Evolutionary conservation across 768 basidiomycete species (phyloP).

Genomic region (Suillus placidus): DNA sequence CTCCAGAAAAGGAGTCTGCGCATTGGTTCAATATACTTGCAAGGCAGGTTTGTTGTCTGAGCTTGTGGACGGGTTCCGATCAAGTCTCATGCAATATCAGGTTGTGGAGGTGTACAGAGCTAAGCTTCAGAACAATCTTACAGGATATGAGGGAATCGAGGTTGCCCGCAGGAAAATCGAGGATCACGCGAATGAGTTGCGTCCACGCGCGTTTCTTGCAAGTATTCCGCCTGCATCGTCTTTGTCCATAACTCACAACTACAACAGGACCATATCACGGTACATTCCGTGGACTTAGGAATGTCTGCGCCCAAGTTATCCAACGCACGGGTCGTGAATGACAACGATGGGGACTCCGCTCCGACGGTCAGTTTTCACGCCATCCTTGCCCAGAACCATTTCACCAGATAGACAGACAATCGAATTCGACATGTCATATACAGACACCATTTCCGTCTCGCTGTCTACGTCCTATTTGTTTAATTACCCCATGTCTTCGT

Average conservation of each 20-base stretch:
- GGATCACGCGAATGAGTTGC: constrained; percentile 75
- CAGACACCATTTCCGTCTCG: constrained; percentile 81
- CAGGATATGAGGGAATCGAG: constrained; percentile 80
- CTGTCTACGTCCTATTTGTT: constrained; percentile 81
- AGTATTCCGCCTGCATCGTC: constrained; percentile 22
- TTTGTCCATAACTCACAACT: constrained; percentile 11
- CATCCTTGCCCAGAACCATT: constrained; percentile 9
- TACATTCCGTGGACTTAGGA: constrained; percentile 86
- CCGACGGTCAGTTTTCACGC: constrained; percentile 33
- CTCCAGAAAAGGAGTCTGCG: constrained; percentile 58
- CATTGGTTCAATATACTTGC: constrained; percentile 92
- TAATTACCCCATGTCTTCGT: constrained; percentile 83
- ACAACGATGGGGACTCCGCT: constrained; percentile 11
- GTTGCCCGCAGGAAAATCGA: constrained; percentile 80
- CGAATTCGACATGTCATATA: constrained; percentile 83
- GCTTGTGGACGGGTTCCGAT: constrained; percentile 3
- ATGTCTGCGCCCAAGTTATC: constrained; percentile 76
- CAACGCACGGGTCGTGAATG: constrained; percentile 57
- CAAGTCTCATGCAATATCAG: constrained; percentile 37
- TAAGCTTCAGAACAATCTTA: constrained; percentile 70
- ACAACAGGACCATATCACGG: constrained; percentile 77
- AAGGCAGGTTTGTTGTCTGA: constrained; percentile 61
- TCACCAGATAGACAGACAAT: constrained; percentile 56
- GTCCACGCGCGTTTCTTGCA: constrained; percentile 72
- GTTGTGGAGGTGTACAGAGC: constrained; percentile 73